phyloP scores from a whole-genome alignment of 352 stramenopile species.

The Globisporangium cylindrosporum region DNA sequence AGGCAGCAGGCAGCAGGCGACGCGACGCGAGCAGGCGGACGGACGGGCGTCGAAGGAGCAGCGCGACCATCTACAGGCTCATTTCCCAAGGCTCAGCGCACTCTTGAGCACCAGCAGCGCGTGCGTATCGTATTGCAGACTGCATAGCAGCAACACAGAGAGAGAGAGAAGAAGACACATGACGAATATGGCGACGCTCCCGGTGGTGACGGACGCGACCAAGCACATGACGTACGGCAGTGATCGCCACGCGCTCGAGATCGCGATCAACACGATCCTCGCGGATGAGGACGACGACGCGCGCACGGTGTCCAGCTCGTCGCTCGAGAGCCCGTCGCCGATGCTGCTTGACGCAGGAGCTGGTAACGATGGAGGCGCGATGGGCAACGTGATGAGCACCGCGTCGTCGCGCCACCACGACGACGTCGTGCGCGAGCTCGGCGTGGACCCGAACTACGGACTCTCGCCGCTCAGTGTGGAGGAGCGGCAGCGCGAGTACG shows the following conservation, averaged over 20 bases:
- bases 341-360: constrained; percentile 1
- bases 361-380: background rate
- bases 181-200: constrained; percentile 15
- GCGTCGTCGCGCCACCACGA: constrained; percentile 47
- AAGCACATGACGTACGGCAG: constrained; percentile 15
- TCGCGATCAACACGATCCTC: constrained; percentile 4
- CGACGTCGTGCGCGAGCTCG: constrained; percentile 60
- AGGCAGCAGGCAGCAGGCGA: background rate
- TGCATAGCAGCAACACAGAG: background rate
- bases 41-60: background rate
- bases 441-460: constrained; percentile 62
- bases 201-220: constrained; percentile 9
- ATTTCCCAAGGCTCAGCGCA: background rate
- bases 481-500: constrained; percentile 66
- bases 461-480: constrained; percentile 52
- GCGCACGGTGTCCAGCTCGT: constrained; percentile 17
- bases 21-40: background rate
- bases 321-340: constrained; percentile 9
- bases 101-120: background rate
- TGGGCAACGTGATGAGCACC: constrained; percentile 5
- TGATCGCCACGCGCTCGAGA: constrained; percentile 10
- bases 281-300: constrained; percentile 12
- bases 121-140: background rate
- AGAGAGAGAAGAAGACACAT: background rate
- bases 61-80: background rate